phyloP scores from a whole-genome alignment of 768 basidiomycete genomes.

The Tricholoma flavovirens region DNA sequence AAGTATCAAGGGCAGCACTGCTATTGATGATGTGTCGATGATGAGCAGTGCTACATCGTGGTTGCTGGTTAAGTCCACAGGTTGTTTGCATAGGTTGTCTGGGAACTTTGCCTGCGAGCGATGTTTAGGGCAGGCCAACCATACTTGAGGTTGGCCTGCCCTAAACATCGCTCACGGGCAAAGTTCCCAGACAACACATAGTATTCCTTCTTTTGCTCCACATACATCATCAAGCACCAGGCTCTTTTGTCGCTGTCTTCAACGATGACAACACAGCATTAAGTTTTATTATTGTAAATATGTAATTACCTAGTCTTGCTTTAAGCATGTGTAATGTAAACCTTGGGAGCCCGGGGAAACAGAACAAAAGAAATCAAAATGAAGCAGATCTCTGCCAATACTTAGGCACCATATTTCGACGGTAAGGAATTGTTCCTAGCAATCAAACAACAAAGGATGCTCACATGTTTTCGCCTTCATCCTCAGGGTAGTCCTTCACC shows the following conservation, averaged over 20 bases:
- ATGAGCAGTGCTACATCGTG: no score
- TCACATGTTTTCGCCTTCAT: neutral
- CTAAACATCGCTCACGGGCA: neutral
- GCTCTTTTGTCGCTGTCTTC: neutral
- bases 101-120: no score
- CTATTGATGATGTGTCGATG: no score
- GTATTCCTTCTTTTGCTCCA: neutral
- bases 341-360: neutral
- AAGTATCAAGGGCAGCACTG: no score
- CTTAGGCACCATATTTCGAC: neutral
- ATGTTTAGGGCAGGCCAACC: no score
- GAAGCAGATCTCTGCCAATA: neutral
- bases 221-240: neutral
- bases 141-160: neutral
- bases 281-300: neutral
- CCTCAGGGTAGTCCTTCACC: neutral
- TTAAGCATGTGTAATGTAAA: no score
- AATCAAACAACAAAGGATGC: neutral
- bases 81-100: no score
- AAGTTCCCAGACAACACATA: neutral
- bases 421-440: neutral
- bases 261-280: neutral
- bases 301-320: no score
- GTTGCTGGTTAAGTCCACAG: no score
- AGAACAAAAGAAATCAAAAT: neutral